Conservation (phyloP, 2,329 filamentous ascomycete genomes). For the Davidsoniella australis region DNA sequence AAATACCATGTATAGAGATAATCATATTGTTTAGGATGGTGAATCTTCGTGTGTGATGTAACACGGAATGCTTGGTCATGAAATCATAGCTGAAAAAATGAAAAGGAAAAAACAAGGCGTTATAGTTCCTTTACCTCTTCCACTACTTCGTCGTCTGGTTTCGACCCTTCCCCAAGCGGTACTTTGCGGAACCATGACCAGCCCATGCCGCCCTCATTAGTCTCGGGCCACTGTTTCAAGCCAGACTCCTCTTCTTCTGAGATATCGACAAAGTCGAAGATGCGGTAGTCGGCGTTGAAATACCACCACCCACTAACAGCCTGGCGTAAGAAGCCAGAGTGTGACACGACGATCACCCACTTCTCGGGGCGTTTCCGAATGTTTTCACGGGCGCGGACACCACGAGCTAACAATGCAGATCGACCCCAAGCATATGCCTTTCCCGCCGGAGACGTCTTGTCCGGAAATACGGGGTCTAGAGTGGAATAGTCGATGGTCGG, state of each 20-base stretch:
- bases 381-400: slow-evolving; percentile 29
- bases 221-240: slow-evolving; percentile 30
- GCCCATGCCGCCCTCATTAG: slow-evolving; percentile 21
- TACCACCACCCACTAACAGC: slow-evolving; percentile 38
- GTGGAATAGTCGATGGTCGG: slow-evolving; percentile 37
- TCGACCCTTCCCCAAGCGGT: slow-evolving; percentile 6
- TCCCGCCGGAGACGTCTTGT: slow-evolving; percentile 36
- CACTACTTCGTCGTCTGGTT: neutral
- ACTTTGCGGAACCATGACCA: slow-evolving; percentile 22
- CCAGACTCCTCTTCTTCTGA: slow-evolving; percentile 16
- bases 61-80: no score
- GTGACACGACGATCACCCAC: slow-evolving; percentile 45
- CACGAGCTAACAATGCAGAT: slow-evolving; percentile 36
- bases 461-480: slow-evolving; percentile 43
- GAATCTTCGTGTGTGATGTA: no score
- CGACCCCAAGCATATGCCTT: slow-evolving; percentile 35
- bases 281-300: slow-evolving; percentile 46
- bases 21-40: neutral
- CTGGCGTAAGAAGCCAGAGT: slow-evolving; percentile 44
- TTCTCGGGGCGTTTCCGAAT: slow-evolving; percentile 39
- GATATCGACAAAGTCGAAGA: slow-evolving; percentile 36
- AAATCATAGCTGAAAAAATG: no score
- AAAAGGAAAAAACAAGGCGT: no score
- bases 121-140: neutral
- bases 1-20: neutral